phyloP scores from a whole-genome alignment of 2,329 filamentous ascomycete genomes.

The Colletotrichum sp. region DNA sequence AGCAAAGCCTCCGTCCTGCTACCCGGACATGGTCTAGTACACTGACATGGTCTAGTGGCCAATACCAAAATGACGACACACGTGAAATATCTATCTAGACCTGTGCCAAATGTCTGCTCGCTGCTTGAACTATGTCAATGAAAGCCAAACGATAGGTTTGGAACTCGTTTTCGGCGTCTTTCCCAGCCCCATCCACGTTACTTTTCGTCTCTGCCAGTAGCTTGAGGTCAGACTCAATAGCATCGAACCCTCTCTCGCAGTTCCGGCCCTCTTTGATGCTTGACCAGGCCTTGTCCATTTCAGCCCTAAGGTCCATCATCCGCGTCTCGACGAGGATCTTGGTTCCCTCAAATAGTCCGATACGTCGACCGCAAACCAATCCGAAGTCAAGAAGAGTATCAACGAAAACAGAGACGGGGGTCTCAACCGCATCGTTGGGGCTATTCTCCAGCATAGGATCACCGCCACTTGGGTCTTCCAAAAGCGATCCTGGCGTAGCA shows the following conservation, averaged over 20 bases:
- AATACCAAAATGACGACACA: too few relatives aligned
- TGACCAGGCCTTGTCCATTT: not conserved
- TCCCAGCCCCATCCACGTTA: not conserved
- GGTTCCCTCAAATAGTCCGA: not conserved
- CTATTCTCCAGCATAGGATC: not conserved
- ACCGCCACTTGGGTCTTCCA: not conserved
- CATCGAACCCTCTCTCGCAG: not conserved
- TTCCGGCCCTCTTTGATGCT: not conserved
- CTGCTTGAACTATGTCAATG: not conserved
- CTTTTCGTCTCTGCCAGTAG: not conserved
- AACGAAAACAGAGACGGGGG: not conserved
- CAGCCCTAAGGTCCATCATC: not conserved
- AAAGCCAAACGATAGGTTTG: not conserved
- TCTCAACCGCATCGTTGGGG: not conserved
- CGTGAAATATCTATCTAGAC: not conserved
- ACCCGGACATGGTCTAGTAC: not conserved
- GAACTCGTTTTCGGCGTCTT: not conserved
- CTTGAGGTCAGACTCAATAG: not conserved
- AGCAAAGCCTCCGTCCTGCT: not conserved
- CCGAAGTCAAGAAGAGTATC: not conserved
- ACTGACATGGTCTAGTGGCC: not conserved
- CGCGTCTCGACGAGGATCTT: not conserved
- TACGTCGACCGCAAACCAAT: not conserved
- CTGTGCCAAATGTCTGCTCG: not conserved
- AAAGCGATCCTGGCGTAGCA: not conserved